These are phyloP conservation scores for Chlamydomonas sp. DNA, from an alignment of 139 green algal species.

Conservation along the genomic window DNA sequence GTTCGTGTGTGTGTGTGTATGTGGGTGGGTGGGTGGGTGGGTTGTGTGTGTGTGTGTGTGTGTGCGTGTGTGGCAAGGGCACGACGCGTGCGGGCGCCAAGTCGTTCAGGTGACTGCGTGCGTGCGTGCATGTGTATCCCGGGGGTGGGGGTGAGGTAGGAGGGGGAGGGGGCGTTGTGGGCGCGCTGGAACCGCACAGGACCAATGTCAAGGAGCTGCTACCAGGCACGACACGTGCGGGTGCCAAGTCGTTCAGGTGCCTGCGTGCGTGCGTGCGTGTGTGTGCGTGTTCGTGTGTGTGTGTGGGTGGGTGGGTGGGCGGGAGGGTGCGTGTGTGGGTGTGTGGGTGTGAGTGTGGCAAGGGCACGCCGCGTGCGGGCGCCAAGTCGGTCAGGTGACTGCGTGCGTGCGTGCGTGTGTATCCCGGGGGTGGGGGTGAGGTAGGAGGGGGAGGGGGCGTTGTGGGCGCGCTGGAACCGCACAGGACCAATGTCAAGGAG, in stretches of 20 bases:
- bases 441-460: background rate
- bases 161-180: background rate
- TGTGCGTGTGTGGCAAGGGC: background rate
- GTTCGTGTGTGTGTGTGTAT: background rate
- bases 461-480: constrained; percentile 1
- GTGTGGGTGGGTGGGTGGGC: background rate
- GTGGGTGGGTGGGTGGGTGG: constrained; percentile 2
- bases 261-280: background rate
- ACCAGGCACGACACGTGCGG: constrained; percentile 5
- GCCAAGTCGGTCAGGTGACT: too few species aligned
- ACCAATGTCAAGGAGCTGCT: constrained; percentile 15
- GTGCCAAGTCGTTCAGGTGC: constrained; percentile 12
- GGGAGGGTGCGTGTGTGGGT: background rate
- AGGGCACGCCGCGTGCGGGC: too few species aligned
- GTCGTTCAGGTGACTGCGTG: too few species aligned
- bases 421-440: background rate
- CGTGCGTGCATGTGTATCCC: background rate
- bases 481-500: constrained; percentile 15
- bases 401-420: background rate
- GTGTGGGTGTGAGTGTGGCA: background rate
- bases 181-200: constrained; percentile 9
- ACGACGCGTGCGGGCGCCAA: too few species aligned
- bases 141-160: background rate
- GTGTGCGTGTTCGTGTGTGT: background rate
- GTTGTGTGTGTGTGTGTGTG: background rate